Percentiles rank a stretch among this genome's conserved stretches.
Conservation (phyloP, 78 protist species). For the Protostelium mycophagum region DNA sequence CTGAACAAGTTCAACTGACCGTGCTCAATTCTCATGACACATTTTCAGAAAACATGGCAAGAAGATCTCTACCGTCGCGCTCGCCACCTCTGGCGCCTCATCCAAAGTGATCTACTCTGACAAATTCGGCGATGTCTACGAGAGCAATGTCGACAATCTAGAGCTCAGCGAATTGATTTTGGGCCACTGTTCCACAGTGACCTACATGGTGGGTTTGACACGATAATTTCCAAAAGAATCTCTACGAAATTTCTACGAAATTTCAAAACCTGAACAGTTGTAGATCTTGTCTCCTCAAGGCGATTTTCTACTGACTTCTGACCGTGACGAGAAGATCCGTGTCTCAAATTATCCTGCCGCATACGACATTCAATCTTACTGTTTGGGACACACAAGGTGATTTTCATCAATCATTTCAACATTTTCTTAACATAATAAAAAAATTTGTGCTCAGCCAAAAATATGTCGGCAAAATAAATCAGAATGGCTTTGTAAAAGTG, state of each 20-base stretch:
- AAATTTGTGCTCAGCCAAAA: neutral
- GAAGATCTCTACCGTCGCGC: neutral
- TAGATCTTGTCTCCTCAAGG: slow-evolving; percentile 14
- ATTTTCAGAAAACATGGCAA: neutral
- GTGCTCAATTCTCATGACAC: neutral
- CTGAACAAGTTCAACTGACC: too few relatives aligned
- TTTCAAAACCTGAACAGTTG: neutral
- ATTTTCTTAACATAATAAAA: neutral
- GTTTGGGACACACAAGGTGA: slow-evolving; percentile 54
- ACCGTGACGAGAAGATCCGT: slow-evolving; percentile 68
- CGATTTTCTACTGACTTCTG: slow-evolving; percentile 31
- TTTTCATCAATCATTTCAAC: neutral
- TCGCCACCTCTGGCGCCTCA: neutral
- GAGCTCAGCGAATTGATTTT: neutral
- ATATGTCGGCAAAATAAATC: neutral
- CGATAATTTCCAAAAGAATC: too few relatives aligned
- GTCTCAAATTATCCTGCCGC: slow-evolving; percentile 51
- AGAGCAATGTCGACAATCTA: neutral
- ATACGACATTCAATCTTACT: slow-evolving; percentile 46
- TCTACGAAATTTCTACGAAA: too few relatives aligned
- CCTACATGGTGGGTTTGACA: neutral
- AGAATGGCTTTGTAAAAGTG: neutral
- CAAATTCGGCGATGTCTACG: neutral
- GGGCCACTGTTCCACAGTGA: neutral
- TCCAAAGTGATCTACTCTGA: neutral